Percentiles rank a stretch among this genome's conserved stretches.
Evolutionary conservation across 805 yeast genomes (phyloP).

Genomic region (Nakazawaea molendinolei): DNA sequence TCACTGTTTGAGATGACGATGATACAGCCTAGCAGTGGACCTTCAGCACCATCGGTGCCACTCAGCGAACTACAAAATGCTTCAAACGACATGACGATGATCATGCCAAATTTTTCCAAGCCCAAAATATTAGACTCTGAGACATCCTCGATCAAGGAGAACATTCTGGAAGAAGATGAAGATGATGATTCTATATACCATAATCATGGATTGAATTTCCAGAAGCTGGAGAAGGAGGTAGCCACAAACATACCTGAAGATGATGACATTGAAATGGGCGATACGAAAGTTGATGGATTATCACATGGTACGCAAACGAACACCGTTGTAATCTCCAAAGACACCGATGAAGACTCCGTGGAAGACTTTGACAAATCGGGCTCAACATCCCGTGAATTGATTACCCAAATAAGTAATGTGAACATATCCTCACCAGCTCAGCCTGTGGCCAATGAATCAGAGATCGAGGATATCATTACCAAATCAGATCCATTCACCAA

Average conservation of each 20-base stretch:
- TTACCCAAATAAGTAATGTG: slow-evolving; percentile 6
- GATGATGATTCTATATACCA: slow-evolving; percentile 10
- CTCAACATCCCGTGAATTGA: slow-evolving; percentile 7
- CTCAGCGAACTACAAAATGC: no score
- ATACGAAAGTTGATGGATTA: slow-evolving; percentile 6
- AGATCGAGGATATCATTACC: slow-evolving; percentile 30
- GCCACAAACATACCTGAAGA: slow-evolving; percentile 1
- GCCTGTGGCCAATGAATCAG: background rate
- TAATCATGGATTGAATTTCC: slow-evolving; percentile 8
- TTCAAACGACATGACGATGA: slow-evolving; percentile 23
- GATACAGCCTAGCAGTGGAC: slow-evolving; percentile 1
- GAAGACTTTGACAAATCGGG: background rate
- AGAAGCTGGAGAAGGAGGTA: slow-evolving; percentile 8
- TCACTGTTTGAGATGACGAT: slow-evolving; percentile 9
- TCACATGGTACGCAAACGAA: background rate
- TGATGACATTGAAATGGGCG: slow-evolving; percentile 7
- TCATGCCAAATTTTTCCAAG: slow-evolving; percentile 16
- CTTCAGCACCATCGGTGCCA: slow-evolving; percentile 15
- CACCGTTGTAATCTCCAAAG: background rate
- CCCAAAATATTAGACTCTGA: slow-evolving; percentile 11
- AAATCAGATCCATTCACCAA: slow-evolving; percentile 36
- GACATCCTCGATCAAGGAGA: background rate
- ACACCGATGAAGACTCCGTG: background rate
- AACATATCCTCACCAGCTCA: slow-evolving; percentile 9
- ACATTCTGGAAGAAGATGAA: slow-evolving; percentile 4